phyloP scores from a whole-genome alignment of 1,284 basidiomycete species.

The Fomitopsis pinicola region DNA sequence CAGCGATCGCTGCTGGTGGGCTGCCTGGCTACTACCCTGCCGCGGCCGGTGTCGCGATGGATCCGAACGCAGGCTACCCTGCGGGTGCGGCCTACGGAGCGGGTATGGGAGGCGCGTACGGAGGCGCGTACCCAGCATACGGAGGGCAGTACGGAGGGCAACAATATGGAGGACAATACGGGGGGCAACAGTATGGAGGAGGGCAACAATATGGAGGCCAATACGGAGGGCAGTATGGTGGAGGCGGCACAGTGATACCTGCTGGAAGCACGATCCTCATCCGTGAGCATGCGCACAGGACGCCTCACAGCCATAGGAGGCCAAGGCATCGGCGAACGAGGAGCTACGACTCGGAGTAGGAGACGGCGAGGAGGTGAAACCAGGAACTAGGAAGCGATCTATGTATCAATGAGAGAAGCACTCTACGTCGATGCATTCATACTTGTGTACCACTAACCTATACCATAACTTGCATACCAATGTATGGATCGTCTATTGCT shows the following conservation, averaged over 20 bases:
- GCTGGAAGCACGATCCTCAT: neutral
- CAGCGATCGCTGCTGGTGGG: too few species aligned
- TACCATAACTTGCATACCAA: neutral
- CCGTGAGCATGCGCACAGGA: neutral
- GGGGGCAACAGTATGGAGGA: neutral
- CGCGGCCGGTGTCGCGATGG: too few species aligned
- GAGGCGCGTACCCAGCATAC: neutral
- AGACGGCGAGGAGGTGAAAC: neutral
- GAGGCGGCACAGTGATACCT: neutral
- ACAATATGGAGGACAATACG: neutral
- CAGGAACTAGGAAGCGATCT: neutral
- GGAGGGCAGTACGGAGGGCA: neutral
- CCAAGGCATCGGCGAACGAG: neutral
- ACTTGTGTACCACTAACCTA: neutral
- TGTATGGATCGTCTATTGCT: neutral
- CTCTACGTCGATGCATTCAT: neutral
- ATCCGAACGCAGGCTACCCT: too few species aligned
- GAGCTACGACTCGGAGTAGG: neutral
- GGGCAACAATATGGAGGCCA: neutral
- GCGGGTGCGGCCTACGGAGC: too few species aligned
- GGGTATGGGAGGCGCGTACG: neutral
- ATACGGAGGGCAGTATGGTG: neutral
- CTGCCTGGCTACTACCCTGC: too few species aligned
- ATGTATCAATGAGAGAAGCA: neutral
- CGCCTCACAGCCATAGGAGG: neutral